phyloP scores from a whole-genome alignment of 805 yeast species.

The Candida argentea region DNA sequence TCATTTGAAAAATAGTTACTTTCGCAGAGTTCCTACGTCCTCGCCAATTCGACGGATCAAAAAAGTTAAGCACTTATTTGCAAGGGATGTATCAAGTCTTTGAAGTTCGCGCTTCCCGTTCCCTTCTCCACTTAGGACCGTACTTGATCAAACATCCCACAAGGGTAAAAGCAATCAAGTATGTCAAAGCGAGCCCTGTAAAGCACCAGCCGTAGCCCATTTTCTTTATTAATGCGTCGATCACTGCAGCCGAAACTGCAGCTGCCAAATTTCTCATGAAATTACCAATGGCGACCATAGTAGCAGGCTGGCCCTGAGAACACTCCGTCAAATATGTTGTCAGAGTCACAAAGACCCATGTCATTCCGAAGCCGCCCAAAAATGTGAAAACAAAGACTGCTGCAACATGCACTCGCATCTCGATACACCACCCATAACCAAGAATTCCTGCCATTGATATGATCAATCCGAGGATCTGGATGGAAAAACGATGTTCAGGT shows the following conservation, averaged over 20 bases:
- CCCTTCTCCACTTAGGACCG: slow-evolving; percentile 18
- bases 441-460: slow-evolving; percentile 35
- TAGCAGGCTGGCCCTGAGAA: slow-evolving; percentile 39
- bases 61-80: no score
- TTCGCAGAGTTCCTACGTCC: background rate
- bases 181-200: slow-evolving; percentile 36
- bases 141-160: slow-evolving; percentile 10
- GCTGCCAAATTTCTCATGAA: slow-evolving; percentile 45
- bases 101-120: no score
- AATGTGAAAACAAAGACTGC: slow-evolving; percentile 35
- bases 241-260: slow-evolving; percentile 39
- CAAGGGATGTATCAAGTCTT: no score
- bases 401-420: slow-evolving; percentile 26
- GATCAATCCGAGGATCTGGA: slow-evolving; percentile 35
- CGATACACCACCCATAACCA: slow-evolving; percentile 45
- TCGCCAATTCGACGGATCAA: background rate
- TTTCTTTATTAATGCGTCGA: slow-evolving; percentile 19
- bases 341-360: slow-evolving; percentile 44
- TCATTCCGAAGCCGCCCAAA: slow-evolving; percentile 42
- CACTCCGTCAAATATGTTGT: slow-evolving; percentile 47
- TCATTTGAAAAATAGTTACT: no score
- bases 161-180: slow-evolving; percentile 9
- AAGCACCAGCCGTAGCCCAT: slow-evolving; percentile 48
- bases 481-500: slow-evolving; percentile 37
- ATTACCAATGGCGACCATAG: slow-evolving; percentile 44